These are phyloP conservation scores for Barbarea vulgaris DNA, from an alignment of 345 rosid genomes.

Conservation along the genomic window DNA sequence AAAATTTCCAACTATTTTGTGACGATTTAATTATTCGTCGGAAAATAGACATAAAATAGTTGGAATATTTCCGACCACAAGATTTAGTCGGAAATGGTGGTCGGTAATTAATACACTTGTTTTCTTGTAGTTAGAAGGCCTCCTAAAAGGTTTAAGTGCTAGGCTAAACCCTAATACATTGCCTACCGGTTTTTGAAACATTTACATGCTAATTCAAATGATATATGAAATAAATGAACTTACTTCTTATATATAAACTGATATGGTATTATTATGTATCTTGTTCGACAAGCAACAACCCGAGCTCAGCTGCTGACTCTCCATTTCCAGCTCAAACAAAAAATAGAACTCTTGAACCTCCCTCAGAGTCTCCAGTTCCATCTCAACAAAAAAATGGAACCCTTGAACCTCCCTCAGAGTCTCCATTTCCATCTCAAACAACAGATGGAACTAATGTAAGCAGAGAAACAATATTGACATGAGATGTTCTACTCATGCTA, in stretches of 20 bases:
- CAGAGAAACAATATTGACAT: slow-evolving; percentile 47
- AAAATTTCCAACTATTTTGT: no score
- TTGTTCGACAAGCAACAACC: neutral
- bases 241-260: neutral
- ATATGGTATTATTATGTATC: neutral
- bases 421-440: neutral
- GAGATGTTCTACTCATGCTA: slow-evolving; percentile 52
- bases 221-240: no score
- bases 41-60: no score
- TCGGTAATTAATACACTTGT: no score
- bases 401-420: slow-evolving; percentile 5
- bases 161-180: no score
- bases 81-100: no score
- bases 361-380: neutral
- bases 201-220: no score
- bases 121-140: no score
- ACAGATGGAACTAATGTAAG: neutral
- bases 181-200: no score
- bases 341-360: slow-evolving; percentile 10
- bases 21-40: no score
- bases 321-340: neutral
- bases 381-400: neutral
- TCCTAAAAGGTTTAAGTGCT: no score
- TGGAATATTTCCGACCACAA: no score
- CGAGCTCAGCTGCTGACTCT: neutral